A percentile compares a stretch with the other conserved stretches of the same genome.
phyloP scores from a whole-genome alignment of 257 asterid species.

The Mitragyna speciosa region DNA sequence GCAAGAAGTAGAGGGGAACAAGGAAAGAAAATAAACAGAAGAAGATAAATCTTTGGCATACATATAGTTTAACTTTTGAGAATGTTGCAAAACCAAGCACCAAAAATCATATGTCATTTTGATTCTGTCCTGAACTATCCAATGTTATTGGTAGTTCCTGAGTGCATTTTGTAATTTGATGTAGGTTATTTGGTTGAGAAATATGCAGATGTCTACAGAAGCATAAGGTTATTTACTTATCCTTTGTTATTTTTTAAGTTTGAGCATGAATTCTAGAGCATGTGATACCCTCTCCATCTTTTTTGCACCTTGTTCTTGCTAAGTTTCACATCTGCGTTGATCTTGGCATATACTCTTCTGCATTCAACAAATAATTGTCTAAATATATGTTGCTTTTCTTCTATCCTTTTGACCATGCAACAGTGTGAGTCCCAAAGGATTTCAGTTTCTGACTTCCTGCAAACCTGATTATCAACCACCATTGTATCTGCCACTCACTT shows the following conservation, averaged over 20 bases:
- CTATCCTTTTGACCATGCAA: constrained; percentile 19
- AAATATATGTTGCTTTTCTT: not conserved
- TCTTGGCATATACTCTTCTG: not conserved
- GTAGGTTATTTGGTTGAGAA: constrained; percentile 84
- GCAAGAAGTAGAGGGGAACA: not conserved
- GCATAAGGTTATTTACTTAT: constrained; percentile 54
- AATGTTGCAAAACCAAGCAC: not conserved
- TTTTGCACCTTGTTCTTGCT: not conserved
- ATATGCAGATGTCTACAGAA: constrained; percentile 63
- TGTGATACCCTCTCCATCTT: not conserved
- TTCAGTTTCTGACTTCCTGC: constrained; percentile 70
- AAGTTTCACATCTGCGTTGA: not conserved
- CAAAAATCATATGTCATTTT: not conserved
- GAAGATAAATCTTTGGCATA: not conserved
- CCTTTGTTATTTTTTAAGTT: constrained; percentile 1
- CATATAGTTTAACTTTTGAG: not conserved
- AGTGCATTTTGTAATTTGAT: constrained; percentile 17
- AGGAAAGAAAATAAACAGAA: not conserved
- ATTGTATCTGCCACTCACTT: constrained; percentile 53
- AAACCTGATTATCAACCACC: constrained; percentile 94
- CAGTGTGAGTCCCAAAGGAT: constrained; percentile 84
- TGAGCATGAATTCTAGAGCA: not conserved
- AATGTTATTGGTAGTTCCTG: constrained; percentile 20
- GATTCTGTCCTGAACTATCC: constrained; percentile 14
- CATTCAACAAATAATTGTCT: constrained; percentile 2